A percentile compares a stretch with the other conserved stretches of the same genome.
These are phyloP conservation scores for Botryotinia convoluta DNA, from an alignment of 2,329 filamentous ascomycete species.

Conservation along the genomic window DNA sequence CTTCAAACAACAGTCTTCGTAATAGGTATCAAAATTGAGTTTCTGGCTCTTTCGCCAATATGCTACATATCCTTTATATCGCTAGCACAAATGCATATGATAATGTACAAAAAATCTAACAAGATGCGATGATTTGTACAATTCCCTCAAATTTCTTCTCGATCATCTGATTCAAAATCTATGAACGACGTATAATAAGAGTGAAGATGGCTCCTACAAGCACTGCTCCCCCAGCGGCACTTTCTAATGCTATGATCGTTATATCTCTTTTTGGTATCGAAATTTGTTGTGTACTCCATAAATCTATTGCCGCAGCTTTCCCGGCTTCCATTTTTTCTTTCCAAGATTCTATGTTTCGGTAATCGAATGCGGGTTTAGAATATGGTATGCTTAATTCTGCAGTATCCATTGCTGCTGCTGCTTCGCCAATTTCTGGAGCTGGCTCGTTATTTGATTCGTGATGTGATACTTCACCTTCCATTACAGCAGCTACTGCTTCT, in stretches of 20 bases:
- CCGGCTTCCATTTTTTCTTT: constrained; percentile 43
- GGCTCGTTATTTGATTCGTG: constrained; percentile 14
- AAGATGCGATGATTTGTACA: neutral
- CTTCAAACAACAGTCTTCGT: neutral
- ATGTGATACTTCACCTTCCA: constrained; percentile 23
- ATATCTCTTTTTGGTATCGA: constrained; percentile 66
- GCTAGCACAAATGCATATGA: neutral
- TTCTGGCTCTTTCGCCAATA: neutral
- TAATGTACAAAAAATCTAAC: constrained; percentile 4
- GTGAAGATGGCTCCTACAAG: constrained; percentile 47
- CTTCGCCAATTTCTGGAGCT: constrained; percentile 16
- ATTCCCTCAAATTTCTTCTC: neutral
- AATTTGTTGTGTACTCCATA: constrained; percentile 64
- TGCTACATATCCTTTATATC: constrained; percentile 4
- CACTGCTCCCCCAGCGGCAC: constrained; percentile 63
- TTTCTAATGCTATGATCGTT: constrained; percentile 66
- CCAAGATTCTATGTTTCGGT: constrained; percentile 39
- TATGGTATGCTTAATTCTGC: constrained; percentile 29
- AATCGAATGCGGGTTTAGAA: constrained; percentile 11
- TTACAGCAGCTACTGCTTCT: constrained; percentile 29
- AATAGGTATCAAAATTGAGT: neutral
- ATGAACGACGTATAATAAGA: constrained; percentile 34
- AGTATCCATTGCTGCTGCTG: constrained; percentile 27
- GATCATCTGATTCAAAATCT: neutral
- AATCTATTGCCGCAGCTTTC: constrained; percentile 51